Evolutionary conservation across 2,329 filamentous ascomycete genomes (phyloP).

Genomic region (Colletotrichum cereale): DNA sequence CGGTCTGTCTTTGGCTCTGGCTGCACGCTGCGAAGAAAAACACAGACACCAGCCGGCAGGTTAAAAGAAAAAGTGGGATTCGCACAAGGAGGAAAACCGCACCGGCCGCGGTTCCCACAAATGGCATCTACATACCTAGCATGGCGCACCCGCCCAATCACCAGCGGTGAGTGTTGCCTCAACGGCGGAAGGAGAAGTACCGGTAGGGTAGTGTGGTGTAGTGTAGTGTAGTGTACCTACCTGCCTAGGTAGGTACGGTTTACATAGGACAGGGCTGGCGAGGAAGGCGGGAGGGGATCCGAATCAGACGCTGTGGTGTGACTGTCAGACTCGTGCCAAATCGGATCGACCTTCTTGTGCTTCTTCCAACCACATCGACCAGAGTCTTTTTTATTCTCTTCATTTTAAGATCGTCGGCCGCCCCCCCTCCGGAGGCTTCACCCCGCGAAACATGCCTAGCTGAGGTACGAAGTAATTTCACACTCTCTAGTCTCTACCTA

Average conservation of each 20-base stretch:
- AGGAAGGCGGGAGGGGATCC: neutral
- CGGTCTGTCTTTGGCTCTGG: neutral
- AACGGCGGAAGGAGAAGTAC: too few relatives aligned
- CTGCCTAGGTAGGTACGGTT: too few relatives aligned
- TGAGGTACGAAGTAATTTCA: too few relatives aligned
- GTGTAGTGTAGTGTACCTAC: too few relatives aligned
- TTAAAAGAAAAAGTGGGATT: constrained; percentile 27
- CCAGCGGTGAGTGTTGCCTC: neutral
- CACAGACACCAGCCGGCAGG: constrained; percentile 20
- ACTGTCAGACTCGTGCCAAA: neutral
- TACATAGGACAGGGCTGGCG: too few relatives aligned
- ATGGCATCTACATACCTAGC: constrained; percentile 9
- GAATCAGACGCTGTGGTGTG: constrained; percentile 6
- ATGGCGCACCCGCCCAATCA: constrained; percentile 14
- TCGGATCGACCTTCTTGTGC: neutral
- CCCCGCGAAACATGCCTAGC: neutral
- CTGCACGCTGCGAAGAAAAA: neutral
- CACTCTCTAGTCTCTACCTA: too few relatives aligned
- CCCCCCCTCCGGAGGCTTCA: neutral
- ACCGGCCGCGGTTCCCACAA: constrained; percentile 1
- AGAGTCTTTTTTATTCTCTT: neutral
- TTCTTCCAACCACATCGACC: constrained; percentile 1
- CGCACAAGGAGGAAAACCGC: neutral
- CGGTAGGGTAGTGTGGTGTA: too few relatives aligned
- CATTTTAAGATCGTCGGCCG: neutral